A percentile compares a stretch with the other conserved stretches of the same genome.
phyloP scores from a whole-genome alignment of 441 rosid genomes.

The Hypseocharis bilobata region DNA sequence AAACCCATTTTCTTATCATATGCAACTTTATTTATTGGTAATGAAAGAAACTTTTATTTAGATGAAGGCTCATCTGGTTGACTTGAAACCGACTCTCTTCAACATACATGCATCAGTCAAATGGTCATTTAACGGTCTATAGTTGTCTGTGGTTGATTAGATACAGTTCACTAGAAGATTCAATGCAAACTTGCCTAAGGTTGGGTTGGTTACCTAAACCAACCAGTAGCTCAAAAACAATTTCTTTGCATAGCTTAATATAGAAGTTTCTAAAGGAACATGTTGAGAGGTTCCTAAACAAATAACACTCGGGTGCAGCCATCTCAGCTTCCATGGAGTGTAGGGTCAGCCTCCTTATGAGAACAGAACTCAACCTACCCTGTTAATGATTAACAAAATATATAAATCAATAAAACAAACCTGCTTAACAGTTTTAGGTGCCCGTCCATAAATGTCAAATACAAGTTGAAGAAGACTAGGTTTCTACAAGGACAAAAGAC shows the following conservation, averaged over 20 bases:
- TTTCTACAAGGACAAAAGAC: constrained; percentile 46
- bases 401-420: constrained; percentile 29
- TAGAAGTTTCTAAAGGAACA: neutral
- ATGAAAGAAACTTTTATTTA: neutral
- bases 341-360: neutral
- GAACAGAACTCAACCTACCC: constrained; percentile 1
- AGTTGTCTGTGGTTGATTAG: neutral
- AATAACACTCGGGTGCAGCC: neutral
- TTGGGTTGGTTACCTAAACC: neutral
- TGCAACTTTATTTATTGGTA: neutral
- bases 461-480: constrained; percentile 75
- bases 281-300: neutral
- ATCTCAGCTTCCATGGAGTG: neutral
- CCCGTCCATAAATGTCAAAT: constrained; percentile 66
- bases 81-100: neutral
- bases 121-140: neutral
- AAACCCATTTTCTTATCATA: neutral
- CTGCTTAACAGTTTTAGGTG: constrained; percentile 86
- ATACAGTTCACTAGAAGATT: neutral
- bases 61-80: neutral
- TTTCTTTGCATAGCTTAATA: neutral
- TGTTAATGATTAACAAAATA: neutral
- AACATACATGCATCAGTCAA: neutral
- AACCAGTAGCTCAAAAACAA: neutral
- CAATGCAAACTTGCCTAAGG: neutral